Evolutionary conservation across 1,284 basidiomycete species (phyloP), one percentile per base, ranked within the genome.

Genomic region (Cerrena zonata): DNA sequence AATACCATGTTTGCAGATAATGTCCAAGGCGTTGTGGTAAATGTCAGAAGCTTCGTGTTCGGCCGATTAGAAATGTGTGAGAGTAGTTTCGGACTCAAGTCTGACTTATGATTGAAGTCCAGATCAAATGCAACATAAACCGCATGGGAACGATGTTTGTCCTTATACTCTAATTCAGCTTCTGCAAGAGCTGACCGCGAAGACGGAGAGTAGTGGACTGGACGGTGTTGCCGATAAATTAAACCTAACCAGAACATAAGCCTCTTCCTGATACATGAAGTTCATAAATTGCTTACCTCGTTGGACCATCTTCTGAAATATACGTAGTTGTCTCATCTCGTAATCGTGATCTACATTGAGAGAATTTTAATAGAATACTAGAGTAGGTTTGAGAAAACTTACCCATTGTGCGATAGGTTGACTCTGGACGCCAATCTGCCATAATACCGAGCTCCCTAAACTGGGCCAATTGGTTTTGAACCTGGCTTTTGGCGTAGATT

Each of bases 1-100:
- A 77, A 41, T 58, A 91, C 92, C 87, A 95, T 93, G 63, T 99
- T 99, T 1, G 92, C 91, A 1, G 91, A 91, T 43, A 99, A 71
- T 5, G 92, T 97, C 95, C 95, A 99, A 0, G 96, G 92, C 0
- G 95, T 99, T 0, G 96, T 99, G 1, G 95, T 99, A 96, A 96
- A 99, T n/a, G 97, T 88, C 26, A 94, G 72, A 10, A 95, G 60
- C 18, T 78, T 76, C 2, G 87, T 66, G 15, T 65, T 58, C 23
- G 54, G 45, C 24, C 56, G 48, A 1, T 51, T 53, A 4, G 56
- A 47, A 4, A 61, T 49, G 12, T 64, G 41, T 15, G 58, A 43
- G 38, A 61, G 61, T 18, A 64, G 54, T n/a, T 61, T 47, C 15
- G 58, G 41, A 27, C 56, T 59, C 56, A 63, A 58, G 48, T 58